Evolutionary conservation across 345 rosid species (phyloP).

Genomic region (Aquilaria sinensis): DNA sequence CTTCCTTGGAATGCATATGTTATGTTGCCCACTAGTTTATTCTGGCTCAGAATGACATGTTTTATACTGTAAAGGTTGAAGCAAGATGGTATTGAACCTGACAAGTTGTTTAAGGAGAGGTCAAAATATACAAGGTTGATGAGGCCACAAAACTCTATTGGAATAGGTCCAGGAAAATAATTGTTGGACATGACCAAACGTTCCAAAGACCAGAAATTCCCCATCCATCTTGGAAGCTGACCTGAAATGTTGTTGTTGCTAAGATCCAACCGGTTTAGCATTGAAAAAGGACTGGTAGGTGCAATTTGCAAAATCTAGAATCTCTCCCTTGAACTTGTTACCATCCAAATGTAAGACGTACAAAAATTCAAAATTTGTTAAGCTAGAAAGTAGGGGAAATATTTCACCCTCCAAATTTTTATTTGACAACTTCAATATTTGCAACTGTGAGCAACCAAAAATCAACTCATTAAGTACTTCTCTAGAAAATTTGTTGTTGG

Average conservation of each 20-base stretch:
- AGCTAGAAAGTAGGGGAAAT: background rate
- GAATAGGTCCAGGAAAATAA: constrained; percentile 6
- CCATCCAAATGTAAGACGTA: too few species aligned
- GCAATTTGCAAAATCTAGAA: background rate
- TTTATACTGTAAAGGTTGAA: fast-evolving
- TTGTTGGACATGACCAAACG: constrained; percentile 5
- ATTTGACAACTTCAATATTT: constrained; percentile 1
- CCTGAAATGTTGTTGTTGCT: constrained; percentile 11
- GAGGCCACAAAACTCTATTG: background rate
- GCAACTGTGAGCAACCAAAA: background rate
- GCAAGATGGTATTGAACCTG: too few species aligned
- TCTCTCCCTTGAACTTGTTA: background rate
- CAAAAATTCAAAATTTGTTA: background rate
- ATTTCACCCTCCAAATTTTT: too few species aligned
- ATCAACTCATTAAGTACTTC: constrained; percentile 5
- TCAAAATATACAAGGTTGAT: background rate
- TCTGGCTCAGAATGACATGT: background rate
- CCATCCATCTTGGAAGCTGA: constrained; percentile 5
- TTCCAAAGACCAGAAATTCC: fast-evolving
- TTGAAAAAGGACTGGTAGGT: background rate
- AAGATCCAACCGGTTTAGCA: background rate
- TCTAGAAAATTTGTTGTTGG: too few species aligned
- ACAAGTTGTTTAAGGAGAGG: constrained; percentile 1
- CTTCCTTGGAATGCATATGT: background rate
- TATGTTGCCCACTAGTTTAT: background rate